Base-by-base conservation (phyloP, 2,329 filamentous ascomycete genomes). In the Pseudocercospora musae region DNA sequence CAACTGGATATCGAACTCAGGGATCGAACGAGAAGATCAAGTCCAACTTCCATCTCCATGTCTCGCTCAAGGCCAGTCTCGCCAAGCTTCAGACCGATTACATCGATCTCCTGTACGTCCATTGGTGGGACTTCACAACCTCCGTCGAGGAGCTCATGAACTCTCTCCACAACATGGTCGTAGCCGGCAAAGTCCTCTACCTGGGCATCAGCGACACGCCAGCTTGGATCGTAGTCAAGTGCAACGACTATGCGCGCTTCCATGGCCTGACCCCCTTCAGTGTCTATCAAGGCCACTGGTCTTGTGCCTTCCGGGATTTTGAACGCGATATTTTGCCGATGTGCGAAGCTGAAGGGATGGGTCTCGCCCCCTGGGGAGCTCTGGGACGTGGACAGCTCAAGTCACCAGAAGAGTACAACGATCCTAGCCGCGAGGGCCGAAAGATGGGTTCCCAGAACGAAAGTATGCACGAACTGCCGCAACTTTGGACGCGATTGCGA, bases 161-260 rank as follows among this genome's bases (percentile, higher is more conserved):
- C 62, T 82, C 82, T 0, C 79, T 90, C 48, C 88, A 90, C 71
- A 77, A 81, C 20, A 78, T 89, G 10, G 85, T 90, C 0, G 62
- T 73, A 0, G 71, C 79, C 5, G 86, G 87, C 18, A 89, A 89
- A 68, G 86, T 90, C 0, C 77, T 87, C 15, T 89, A 90, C 66
- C 78, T 91, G 0, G 88, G 89, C 2, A 80, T 89, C 73, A 86
- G 82, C 46, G 87, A 91, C 68, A 86, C 85, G 0, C 89, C 89
- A 0, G 88, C 89, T 8, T 91, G 88, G 88, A 75, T 72, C 0
- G 64, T 65, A 2, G 62, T 64, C 13, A 67, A 68, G 9, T 68
- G 65, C 52, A 70, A 68, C 50, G 42, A 56, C 75, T 77, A 92
- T 71, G 90, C 90, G 6, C 83, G 87, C 46, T 82, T 85, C 65